Evolutionary conservation across 257 asterid species (phyloP).

Genomic region (Petunia secreta): DNA sequence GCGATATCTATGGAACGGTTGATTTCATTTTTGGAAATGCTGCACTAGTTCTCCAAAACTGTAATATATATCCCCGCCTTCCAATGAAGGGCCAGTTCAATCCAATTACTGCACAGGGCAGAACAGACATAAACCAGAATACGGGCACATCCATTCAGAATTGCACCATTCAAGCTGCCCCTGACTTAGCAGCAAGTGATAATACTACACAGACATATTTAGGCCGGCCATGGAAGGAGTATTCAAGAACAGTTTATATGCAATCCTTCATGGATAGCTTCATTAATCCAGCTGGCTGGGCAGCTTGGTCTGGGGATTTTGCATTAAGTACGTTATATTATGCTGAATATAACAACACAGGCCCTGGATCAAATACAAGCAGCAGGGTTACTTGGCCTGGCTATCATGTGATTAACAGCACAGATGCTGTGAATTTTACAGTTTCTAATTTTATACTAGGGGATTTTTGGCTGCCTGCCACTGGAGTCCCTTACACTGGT

Average conservation of each 20-base stretch:
- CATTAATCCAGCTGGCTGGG: conserved; percentile 39
- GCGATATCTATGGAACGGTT: conserved; percentile 40
- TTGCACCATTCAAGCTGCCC: conserved; percentile 29
- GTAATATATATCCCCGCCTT: conserved; percentile 33
- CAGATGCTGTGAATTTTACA: conserved; percentile 30
- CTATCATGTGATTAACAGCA: conserved; percentile 31
- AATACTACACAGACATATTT: not conserved
- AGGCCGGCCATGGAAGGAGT: conserved; percentile 45
- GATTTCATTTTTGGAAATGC: conserved; percentile 45
- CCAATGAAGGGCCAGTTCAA: conserved; percentile 37
- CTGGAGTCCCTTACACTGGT: conserved; percentile 31
- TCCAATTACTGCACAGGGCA: conserved; percentile 38
- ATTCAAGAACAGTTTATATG: conserved; percentile 38
- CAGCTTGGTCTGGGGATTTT: conserved; percentile 33
- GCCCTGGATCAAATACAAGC: conserved; percentile 30
- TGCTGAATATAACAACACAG: conserved; percentile 38
- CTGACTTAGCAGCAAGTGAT: conserved; percentile 31
- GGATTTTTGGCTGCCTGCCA: conserved; percentile 32
- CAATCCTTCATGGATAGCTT: conserved; percentile 38
- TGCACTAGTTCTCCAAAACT: conserved; percentile 36
- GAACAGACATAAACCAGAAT: conserved; percentile 34
- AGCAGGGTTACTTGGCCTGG: conserved; percentile 40
- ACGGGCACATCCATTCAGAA: conserved; percentile 32
- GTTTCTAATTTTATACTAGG: conserved; percentile 35
- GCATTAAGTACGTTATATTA: conserved; percentile 35